phyloP scores from a whole-genome alignment of 192 early-diverging fungal species.

The Thoreauomyces humboldtii region DNA sequence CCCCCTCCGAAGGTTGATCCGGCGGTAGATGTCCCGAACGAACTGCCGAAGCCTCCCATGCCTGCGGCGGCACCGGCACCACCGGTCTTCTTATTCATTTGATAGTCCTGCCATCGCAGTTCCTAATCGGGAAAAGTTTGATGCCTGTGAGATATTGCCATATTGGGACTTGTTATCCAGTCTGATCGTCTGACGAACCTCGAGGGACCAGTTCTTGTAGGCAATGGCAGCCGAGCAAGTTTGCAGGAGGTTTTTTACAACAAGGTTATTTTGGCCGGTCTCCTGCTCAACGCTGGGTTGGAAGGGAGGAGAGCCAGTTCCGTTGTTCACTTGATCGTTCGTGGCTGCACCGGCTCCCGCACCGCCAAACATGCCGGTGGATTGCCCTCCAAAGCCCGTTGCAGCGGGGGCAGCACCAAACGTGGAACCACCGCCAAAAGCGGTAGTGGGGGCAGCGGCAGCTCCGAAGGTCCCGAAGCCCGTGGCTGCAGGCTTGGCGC shows the following conservation, averaged over 20 bases:
- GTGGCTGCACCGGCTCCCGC: conserved; percentile 3
- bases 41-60: conserved; percentile 36
- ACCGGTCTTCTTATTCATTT: conserved; percentile 68
- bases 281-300: conserved; percentile 45
- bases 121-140: conserved; percentile 57
- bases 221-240: conserved; percentile 80
- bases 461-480: conserved; percentile 46
- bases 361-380: conserved; percentile 18
- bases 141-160: not conserved
- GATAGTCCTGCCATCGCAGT: conserved; percentile 86
- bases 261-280: too few species aligned
- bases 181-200: conserved; percentile 47
- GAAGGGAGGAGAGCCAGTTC: conserved; percentile 46
- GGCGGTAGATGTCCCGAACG: conserved; percentile 24
- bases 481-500: conserved; percentile 25
- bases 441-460: conserved; percentile 6
- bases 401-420: conserved; percentile 45
- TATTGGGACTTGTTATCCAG: not conserved
- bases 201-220: conserved; percentile 80
- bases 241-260: conserved; percentile 57
- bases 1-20: too few species aligned
- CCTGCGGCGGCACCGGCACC: conserved; percentile 44
- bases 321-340: conserved; percentile 32
- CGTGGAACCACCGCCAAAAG: conserved; percentile 37
- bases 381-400: conserved; percentile 20